A percentile compares a stretch with the other conserved stretches of the same genome.
Conservation (phyloP, 768 basidiomycete species). For the Suillus cothurnatus region DNA sequence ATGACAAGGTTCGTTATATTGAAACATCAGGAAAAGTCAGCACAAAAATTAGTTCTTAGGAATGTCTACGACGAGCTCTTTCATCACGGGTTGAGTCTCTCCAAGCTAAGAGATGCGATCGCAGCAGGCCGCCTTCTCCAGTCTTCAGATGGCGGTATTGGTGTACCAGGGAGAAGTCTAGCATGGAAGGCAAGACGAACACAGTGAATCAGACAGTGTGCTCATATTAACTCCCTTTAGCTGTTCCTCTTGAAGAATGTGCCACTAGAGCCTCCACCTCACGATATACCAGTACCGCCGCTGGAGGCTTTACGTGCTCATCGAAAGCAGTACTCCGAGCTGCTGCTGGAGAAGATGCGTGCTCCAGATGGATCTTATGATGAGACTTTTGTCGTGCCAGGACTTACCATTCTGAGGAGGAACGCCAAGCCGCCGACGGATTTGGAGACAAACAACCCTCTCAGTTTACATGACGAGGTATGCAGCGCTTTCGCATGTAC, state of each 20-base stretch:
- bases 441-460: constrained; percentile 76
- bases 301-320: constrained; percentile 45
- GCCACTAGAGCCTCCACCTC: constrained; percentile 57
- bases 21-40: neutral
- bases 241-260: constrained; percentile 61
- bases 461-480: constrained; percentile 79
- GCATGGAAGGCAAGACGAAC: constrained; percentile 72
- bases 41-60: constrained; percentile 27
- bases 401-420: constrained; percentile 39
- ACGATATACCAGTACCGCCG: constrained; percentile 39
- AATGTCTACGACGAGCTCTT: constrained; percentile 49
- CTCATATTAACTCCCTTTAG: constrained; percentile 41
- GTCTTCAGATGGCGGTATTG: constrained; percentile 41
- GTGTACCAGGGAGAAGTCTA: constrained; percentile 74
- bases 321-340: constrained; percentile 57
- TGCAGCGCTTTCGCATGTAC: constrained; percentile 9
- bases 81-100: constrained; percentile 52
- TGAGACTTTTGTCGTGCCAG: constrained; percentile 62
- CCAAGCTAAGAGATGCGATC: constrained; percentile 68
- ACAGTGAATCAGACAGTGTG: constrained; percentile 15
- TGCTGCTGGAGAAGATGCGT: constrained; percentile 70
- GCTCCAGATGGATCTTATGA: constrained; percentile 89
- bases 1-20: constrained; percentile 27
- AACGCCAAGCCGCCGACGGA: constrained; percentile 38
- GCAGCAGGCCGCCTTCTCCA: constrained; percentile 61